Evolutionary conservation across 176 grass and related monocot genomes (phyloP), one percentile per base, ranked within the genome.

Genomic region (Eragrostis curvula): DNA sequence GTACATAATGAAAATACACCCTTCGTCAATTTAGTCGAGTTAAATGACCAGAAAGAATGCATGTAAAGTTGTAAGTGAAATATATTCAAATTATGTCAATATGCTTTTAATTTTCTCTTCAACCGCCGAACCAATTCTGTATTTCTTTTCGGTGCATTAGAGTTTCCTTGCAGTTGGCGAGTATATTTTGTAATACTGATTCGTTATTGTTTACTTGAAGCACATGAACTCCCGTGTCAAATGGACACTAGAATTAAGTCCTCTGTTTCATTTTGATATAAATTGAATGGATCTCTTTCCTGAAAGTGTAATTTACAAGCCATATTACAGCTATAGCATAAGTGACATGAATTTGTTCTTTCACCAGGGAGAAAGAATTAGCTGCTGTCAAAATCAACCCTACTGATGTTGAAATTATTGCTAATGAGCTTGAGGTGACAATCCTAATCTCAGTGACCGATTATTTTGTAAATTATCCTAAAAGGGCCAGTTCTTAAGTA

Each of bases 311-410:
- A 40, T 72, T 79, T 71, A 12, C n/a, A 67, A 24, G 39, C 12
- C 9, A 50, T 71, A 30, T 17, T 21, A 46, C 66, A 48, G 14
- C 57, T 72, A 17, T 48, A 48, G 71, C 47, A 48, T 42, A 50
- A 51, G 17, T 3, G n/a, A 8, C 36, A 17, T 68, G 43, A 17
- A 5, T 50, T 66, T 57, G 21, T 41, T 73, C 13, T 53, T 77
- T 74, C 42, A 55, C 30, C 80, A 99, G 96, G 86, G 93, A 99
- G 83, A 99, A 96, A 88, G 96, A 99, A 96, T 82, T 99, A 51
- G 93, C 91, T 90, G 85, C 89, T 67, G 93, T 99, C 51, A 99
- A 90, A 83, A 99, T 96, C 79, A 96, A 99, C 82, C 93, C 88
- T 41, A 81, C 83, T 5, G 96, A 99, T 75, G 93, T 99, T 67